Conservation (phyloP, 306 rosid species). For the Sphenostylis stenocarpa region DNA sequence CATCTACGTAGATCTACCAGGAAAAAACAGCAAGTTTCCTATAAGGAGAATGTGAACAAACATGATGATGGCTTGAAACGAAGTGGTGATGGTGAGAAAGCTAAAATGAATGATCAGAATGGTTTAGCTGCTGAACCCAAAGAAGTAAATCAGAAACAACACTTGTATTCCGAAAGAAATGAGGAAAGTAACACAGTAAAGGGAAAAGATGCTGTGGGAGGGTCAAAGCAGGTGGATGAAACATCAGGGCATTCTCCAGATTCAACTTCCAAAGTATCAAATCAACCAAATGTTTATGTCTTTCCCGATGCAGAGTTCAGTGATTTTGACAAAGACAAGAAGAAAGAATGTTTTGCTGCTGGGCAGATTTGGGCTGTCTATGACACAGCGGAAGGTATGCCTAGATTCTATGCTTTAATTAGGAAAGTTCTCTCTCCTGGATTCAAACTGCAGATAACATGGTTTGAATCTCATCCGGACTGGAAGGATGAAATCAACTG, state of each 20-base stretch:
- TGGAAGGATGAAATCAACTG: constrained; percentile 49
- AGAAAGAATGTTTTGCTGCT: constrained; percentile 48
- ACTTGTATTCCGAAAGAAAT: constrained; percentile 26
- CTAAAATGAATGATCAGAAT: constrained; percentile 21
- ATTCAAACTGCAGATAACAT: constrained; percentile 68
- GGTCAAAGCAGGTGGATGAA: constrained; percentile 31
- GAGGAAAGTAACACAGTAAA: constrained; percentile 27
- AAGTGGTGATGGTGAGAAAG: constrained; percentile 12
- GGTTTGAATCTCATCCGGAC: constrained; percentile 72
- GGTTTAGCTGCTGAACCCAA: constrained; percentile 8
- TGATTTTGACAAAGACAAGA: constrained; percentile 60
- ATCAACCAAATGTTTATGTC: constrained; percentile 20
- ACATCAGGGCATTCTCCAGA: constrained; percentile 27
- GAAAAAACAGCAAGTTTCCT: constrained; percentile 59
- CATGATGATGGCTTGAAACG: constrained; percentile 23
- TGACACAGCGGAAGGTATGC: constrained; percentile 74
- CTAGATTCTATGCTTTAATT: constrained; percentile 79
- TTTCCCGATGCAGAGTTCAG: constrained; percentile 66
- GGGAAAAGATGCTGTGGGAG: constrained; percentile 35
- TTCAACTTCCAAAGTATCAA: constrained; percentile 32
- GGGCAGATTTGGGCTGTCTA: constrained; percentile 93
- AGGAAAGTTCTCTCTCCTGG: constrained; percentile 60
- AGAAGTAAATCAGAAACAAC: constrained; percentile 42
- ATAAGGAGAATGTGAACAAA: constrained; percentile 51
- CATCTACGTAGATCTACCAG: constrained; percentile 65